These are phyloP conservation scores for Zangia roseola DNA, from an alignment of 768 basidiomycete genomes.

Conservation along the genomic window DNA sequence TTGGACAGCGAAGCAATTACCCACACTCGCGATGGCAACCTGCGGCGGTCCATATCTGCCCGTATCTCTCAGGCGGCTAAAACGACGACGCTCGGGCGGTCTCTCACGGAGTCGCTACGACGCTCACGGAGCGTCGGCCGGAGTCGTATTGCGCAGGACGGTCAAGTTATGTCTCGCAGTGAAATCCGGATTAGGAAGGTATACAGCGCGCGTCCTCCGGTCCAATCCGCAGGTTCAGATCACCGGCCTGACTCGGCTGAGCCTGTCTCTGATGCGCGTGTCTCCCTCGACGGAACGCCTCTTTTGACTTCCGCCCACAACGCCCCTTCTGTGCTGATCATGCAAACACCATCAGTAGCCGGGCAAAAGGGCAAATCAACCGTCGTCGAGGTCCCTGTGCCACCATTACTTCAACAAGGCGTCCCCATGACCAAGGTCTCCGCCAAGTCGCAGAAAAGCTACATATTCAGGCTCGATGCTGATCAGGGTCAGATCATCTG, in stretches of 20 bases:
- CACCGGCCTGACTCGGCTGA: too few relatives aligned
- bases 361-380: constrained; percentile 3
- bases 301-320: neutral
- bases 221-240: neutral
- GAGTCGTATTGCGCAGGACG: neutral
- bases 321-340: neutral
- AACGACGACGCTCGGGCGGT: constrained; percentile 30
- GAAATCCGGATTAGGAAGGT: constrained; percentile 27
- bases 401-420: constrained; percentile 57
- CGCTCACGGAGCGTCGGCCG: constrained; percentile 11
- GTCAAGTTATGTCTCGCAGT: neutral
- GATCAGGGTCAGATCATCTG: constrained; percentile 81
- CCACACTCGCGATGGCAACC: constrained; percentile 4
- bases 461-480: constrained; percentile 69
- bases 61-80: constrained; percentile 33
- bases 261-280: neutral
- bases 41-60: constrained; percentile 36
- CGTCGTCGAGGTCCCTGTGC: constrained; percentile 48
- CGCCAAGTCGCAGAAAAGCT: constrained; percentile 68
- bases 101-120: constrained; percentile 24
- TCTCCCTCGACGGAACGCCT: neutral
- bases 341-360: neutral
- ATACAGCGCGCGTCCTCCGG: neutral
- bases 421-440: constrained; percentile 83
- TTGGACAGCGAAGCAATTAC: neutral